Percentiles rank a stretch among this genome's conserved stretches.
Evolutionary conservation across 2,329 filamentous ascomycete species (phyloP).

Genomic region (Fonsecaea pugnacius): DNA sequence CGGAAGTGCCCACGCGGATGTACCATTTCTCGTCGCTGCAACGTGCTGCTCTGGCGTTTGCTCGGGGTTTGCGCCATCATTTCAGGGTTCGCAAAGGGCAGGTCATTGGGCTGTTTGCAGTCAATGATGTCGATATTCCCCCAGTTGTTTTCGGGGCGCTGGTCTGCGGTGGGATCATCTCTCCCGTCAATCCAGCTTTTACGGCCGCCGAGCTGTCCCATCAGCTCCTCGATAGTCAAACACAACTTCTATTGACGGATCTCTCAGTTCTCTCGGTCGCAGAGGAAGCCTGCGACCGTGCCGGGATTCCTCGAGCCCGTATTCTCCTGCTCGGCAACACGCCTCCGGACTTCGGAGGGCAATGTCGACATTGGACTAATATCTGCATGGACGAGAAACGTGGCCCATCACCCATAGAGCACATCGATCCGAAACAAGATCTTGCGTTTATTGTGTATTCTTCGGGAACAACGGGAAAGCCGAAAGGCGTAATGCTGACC

Average conservation of each 20-base stretch:
- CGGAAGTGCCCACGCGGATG: too few relatives aligned
- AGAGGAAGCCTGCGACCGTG: too few relatives aligned
- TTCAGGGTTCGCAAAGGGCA: slow-evolving; percentile 83
- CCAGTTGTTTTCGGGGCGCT: slow-evolving; percentile 75
- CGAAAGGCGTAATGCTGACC: slow-evolving; percentile 57
- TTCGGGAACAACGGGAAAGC: slow-evolving; percentile 73
- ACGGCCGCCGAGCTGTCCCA: slow-evolving; percentile 80
- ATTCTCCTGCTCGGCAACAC: too few relatives aligned
- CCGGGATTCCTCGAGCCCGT: too few relatives aligned
- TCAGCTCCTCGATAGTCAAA: slow-evolving; percentile 69
- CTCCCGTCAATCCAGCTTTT: slow-evolving; percentile 87
- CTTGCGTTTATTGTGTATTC: slow-evolving; percentile 79
- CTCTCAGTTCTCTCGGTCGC: too few relatives aligned
- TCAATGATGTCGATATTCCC: slow-evolving; percentile 83
- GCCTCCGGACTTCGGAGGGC: too few relatives aligned
- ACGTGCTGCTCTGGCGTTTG: slow-evolving; percentile 71
- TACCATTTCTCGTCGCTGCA: too few relatives aligned
- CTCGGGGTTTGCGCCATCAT: slow-evolving; percentile 71
- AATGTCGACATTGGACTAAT: too few relatives aligned
- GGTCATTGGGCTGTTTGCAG: slow-evolving; percentile 78
- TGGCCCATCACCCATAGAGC: too few relatives aligned
- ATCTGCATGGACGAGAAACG: too few relatives aligned
- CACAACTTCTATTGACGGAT: too few relatives aligned
- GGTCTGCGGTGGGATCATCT: slow-evolving; percentile 80
- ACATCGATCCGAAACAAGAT: slow-evolving; percentile 72